Percentiles rank a stretch among this genome's conserved stretches.
Evolutionary conservation across 2,329 filamentous ascomycete genomes (phyloP).

Genomic region (Zalaria sp.): DNA sequence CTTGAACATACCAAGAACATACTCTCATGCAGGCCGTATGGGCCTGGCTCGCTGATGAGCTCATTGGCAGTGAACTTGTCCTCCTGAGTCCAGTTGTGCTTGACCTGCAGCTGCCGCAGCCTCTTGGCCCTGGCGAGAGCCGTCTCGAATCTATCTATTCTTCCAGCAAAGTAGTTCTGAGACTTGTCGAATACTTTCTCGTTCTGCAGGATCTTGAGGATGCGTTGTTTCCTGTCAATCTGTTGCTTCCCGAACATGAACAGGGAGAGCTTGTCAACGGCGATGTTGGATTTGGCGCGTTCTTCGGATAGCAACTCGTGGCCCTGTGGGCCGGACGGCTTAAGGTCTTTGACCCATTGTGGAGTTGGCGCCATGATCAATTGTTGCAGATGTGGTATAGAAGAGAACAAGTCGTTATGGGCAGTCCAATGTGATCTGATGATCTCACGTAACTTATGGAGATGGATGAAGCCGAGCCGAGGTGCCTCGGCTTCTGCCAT

Average conservation of each 20-base stretch:
- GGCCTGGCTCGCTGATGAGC: constrained; percentile 58
- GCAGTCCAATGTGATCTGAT: no score
- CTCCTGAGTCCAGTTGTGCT: constrained; percentile 53
- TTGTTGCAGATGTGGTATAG: no score
- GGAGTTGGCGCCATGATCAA: constrained; percentile 18
- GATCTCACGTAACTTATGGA: no score
- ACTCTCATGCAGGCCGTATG: constrained; percentile 57
- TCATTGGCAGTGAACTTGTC: constrained; percentile 53
- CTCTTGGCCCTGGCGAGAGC: constrained; percentile 58
- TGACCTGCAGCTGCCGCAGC: constrained; percentile 48
- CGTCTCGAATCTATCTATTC: constrained; percentile 53
- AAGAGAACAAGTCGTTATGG: no score
- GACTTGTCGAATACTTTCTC: constrained; percentile 67
- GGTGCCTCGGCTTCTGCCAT: no score
- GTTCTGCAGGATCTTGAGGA: constrained; percentile 49
- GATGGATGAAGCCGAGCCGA: no score
- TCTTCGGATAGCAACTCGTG: constrained; percentile 55
- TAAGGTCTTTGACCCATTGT: constrained; percentile 53
- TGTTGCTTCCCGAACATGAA: constrained; percentile 56
- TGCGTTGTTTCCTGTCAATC: constrained; percentile 43
- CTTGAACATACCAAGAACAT: constrained; percentile 48
- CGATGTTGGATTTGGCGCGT: constrained; percentile 51
- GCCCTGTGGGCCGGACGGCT: constrained; percentile 53
- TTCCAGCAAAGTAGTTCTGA: constrained; percentile 60
- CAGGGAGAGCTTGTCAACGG: constrained; percentile 51